A percentile compares a stretch with the other conserved stretches of the same genome.
Conservation (phyloP, 352 stramenopile genomes). For the Phytopythium mirpurense region DNA sequence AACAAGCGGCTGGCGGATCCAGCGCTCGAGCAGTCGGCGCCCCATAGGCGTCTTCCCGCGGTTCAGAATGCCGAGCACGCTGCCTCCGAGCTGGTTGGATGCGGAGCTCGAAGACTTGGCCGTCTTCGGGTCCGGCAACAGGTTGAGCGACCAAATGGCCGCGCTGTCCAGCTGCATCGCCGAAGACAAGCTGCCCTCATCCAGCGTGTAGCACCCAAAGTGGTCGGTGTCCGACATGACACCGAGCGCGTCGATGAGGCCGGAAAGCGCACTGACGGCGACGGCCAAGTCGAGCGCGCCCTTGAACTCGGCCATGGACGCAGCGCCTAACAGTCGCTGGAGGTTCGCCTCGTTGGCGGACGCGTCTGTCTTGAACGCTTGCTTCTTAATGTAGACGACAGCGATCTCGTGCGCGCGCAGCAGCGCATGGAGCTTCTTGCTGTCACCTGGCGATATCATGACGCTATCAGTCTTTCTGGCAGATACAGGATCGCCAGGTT, state of each 20-base stretch:
- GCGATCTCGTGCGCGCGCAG: constrained; percentile 60
- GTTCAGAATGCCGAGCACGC: constrained; percentile 93
- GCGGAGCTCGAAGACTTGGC: constrained; percentile 24
- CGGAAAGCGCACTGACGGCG: constrained; percentile 58
- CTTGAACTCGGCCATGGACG: constrained; percentile 56
- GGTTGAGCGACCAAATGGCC: constrained; percentile 89
- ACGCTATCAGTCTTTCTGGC: not conserved
- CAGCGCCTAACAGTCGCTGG: constrained; percentile 44
- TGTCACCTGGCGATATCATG: constrained; percentile 31
- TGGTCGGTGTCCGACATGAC: constrained; percentile 60
- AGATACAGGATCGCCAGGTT: not conserved
- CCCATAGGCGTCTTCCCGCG: constrained; percentile 94
- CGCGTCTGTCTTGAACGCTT: constrained; percentile 35
- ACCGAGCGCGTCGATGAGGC: constrained; percentile 60
- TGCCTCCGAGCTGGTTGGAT: constrained; percentile 52
- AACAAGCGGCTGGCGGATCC: constrained; percentile 95
- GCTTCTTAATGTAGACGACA: constrained; percentile 64
- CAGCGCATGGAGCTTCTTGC: constrained; percentile 78
- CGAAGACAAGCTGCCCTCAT: constrained; percentile 64
- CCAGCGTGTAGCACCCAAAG: constrained; percentile 73
- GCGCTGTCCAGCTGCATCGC: constrained; percentile 92
- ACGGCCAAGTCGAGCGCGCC: constrained; percentile 63
- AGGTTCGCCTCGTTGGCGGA: constrained; percentile 58
- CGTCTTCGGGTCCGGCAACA: constrained; percentile 78
- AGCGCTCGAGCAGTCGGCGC: constrained; percentile 90